Base-by-base conservation (phyloP, 2,329 filamentous ascomycete genomes). In the Neurospora sp. region DNA sequence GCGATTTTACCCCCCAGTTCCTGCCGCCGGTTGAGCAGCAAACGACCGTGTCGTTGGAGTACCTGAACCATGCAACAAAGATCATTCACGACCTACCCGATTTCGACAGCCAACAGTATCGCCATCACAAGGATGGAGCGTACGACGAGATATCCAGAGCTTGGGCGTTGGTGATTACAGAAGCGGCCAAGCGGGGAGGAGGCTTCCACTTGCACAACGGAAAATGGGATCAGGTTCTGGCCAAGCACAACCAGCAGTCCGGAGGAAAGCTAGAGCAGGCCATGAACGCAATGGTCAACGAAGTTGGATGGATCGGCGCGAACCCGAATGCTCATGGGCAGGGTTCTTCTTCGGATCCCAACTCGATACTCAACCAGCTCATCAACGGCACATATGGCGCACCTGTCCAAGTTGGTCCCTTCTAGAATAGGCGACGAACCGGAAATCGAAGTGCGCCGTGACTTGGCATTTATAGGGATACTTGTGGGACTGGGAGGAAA, bases 61-160 rank as follows among this genome's bases (percentile, higher is more conserved):
- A 94, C 77, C 87, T 99, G 33, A 92, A 99, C 74, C 91, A 91
- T 66, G 95, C 92, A 71, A 99, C 96, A 39, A 89, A 95, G 74
- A 88, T 98, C 70, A 91, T 98, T 70, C 94, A 99, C 79, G 86
- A 89, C 46, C 85, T 99, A 62, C 96, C 96, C 3, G 88, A 97
- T 77, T 99, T 94, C 93, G 92, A 96, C 74, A 92, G 89, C 65
- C 91, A 91, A 71, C 89, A 92, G 72, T 91, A 97, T 81, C 94
- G 94, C 74, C 87, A 97, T 75, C 92, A 97, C 83, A 97, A 97
- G 80, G 91, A 97, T 74, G 93, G 93, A 73, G 94, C 95, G 6
- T 99, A 99, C 78, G 95, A 99, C 76, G 96, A 98, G 78, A 94
- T 99, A 73, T 91, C 92, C 36, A 93, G 91, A 77, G 96, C 96